Base-by-base conservation (phyloP, 352 stramenopile species). In the Thalassiosira delicatula region DNA sequence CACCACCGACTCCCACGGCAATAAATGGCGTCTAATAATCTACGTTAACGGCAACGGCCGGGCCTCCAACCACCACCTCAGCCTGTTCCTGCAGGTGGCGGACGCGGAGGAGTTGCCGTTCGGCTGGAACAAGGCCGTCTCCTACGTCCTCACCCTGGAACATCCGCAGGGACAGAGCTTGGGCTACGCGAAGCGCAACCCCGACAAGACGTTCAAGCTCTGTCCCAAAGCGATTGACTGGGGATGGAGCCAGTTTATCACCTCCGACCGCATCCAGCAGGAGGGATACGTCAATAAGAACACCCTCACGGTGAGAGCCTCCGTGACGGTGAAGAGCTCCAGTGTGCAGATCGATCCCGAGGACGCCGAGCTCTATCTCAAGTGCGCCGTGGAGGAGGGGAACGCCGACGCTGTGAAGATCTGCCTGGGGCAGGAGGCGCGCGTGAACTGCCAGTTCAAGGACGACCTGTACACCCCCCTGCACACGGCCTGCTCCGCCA, bases 161-260 rank as follows among this genome's bases (percentile, higher is more conserved):
- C 90, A 94, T 85, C 90, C 88, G 8, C 74, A 71, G 27, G 83
- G 77, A 35, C 42, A 76, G 21, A 90, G 79, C 66, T 68, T 91
- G 46, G 86, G 85, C 14, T 94, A 94, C 73, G 88, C 90, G 19
- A 94, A 94, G 70, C 68, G 90, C n/a, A 94, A 94, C 75, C 90
- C 90, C 7, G 90, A 94, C 56, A 94, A 94, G 76, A 94, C 88
- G 11, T 94, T 94, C 72, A 94, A 94, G 78, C 70, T 94, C 14
- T 94, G 90, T 76, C 90, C 90, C 17, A 94, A 94, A 68, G 90
- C 90, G 7, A 94, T 94, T 51, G 90, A 94, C 67, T 94, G 90
- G 90, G 90, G 90, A 44, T 94, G 90, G 90, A 90, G 79, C 60
- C 90, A 94, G 74, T 94, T 94, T 53, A 93, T 94, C 37, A 93